Conservation (phyloP, 179 eudicot species). For the Silene coronaria region DNA sequence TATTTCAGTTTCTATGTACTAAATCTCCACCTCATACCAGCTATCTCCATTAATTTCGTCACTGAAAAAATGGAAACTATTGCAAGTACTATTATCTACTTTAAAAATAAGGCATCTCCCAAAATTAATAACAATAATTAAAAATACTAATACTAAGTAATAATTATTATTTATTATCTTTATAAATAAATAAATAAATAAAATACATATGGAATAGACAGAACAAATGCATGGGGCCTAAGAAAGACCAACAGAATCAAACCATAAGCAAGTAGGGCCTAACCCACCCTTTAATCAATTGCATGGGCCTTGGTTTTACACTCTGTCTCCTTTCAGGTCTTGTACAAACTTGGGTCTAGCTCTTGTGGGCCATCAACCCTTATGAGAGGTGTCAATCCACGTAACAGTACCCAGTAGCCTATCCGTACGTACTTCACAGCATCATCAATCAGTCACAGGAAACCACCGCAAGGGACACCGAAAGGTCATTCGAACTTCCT, state of each 20-base stretch:
- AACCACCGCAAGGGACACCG: slow-evolving; percentile 69
- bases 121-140: background rate
- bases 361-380: background rate
- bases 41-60: background rate
- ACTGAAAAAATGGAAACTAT: background rate
- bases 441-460: slow-evolving; percentile 91
- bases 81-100: background rate
- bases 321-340: background rate
- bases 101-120: background rate
- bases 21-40: background rate
- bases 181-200: background rate
- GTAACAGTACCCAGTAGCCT: background rate
- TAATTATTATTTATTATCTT: background rate
- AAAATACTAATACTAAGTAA: too few species aligned
- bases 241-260: slow-evolving; percentile 14
- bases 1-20: background rate
- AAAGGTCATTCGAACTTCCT: slow-evolving; percentile 77
- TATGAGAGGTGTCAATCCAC: background rate
- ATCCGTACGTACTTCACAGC: background rate
- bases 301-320: slow-evolving; percentile 10
- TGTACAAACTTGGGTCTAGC: background rate
- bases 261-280: slow-evolving; percentile 10
- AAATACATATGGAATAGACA: background rate
- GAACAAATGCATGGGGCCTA: background rate
- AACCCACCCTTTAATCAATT: slow-evolving; percentile 10